Base-by-base conservation (phyloP, 2,329 filamentous ascomycete genomes). In the Colletotrichum tamarilloi region DNA sequence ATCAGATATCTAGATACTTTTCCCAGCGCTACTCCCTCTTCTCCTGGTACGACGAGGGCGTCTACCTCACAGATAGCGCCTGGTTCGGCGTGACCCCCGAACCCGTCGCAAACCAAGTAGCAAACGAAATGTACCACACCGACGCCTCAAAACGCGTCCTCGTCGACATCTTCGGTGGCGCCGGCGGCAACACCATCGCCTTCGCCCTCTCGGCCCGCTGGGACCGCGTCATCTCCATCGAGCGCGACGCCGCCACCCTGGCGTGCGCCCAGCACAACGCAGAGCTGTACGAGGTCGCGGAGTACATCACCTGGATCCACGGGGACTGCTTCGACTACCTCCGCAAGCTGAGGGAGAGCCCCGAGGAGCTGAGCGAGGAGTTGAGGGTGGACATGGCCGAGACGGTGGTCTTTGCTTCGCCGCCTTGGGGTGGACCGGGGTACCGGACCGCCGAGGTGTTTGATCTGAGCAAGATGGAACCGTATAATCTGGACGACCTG, bases 61-160 rank as follows among this genome's bases (percentile, higher is more conserved):
- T 99, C 76, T 93, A 92, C 86, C 91, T 99, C 87, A 99, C 97
- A 0, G 92, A 97, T 81, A 93, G 96, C 83, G 93, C 95, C 67
- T 99, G 97, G 97, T 99, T 97, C 81, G 97, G 95, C 68, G 95
- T 98, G 8, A 99, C 97, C 0, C 95, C 97, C 16, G 96, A 99
- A 82, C 93, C 94, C 5, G 91, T 99, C 32, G 97, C 97, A 73
- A 93, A 94, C 72, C 91, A 92, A 83, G 94, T 97, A 66, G 94
- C 95, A 19, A 80, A 87, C 16, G 93, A 98, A 79, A 87, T 98
- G 55, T 86, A 88, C 19, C 84, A 87, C 70, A 86, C 87, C 57
- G 85, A 87, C 28, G 85, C 89, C 30, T 67, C 78, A 32, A 93
- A 92, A 76, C 90, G 86, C 11, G 89, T 92, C 46, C 85, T 99